Evolutionary conservation across 2,329 filamentous ascomycete genomes (phyloP).

Genomic region (Aureobasidium sp.): DNA sequence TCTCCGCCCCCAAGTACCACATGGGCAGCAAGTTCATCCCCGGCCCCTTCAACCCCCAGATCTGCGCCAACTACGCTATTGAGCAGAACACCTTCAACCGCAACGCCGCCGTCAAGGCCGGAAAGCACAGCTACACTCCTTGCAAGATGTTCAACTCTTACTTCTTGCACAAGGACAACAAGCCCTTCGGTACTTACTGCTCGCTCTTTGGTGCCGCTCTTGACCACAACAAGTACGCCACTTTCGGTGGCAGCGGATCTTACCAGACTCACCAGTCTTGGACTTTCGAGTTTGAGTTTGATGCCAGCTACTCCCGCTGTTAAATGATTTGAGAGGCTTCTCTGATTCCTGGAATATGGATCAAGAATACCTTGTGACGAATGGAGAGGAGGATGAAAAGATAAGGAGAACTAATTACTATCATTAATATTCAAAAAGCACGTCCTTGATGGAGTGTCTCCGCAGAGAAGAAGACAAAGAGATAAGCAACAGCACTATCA

Average conservation of each 20-base stretch:
- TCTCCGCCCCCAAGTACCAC: conserved; percentile 16
- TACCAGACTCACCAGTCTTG: conserved; percentile 16
- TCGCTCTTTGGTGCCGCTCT: conserved; percentile 21
- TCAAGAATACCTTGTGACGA: not conserved
- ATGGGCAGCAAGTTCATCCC: conserved; percentile 23
- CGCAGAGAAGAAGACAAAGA: too few relatives aligned
- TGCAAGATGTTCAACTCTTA: conserved; percentile 22
- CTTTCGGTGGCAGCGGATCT: conserved; percentile 13
- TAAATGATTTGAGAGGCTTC: not conserved
- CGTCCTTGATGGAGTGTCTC: not conserved
- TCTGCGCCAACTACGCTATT: conserved; percentile 23
- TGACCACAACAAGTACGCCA: conserved; percentile 15
- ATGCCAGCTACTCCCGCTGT: not conserved
- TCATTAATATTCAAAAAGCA: not conserved
- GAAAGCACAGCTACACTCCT: conserved; percentile 14
- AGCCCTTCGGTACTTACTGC: conserved; percentile 21
- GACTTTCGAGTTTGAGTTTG: conserved; percentile 11
- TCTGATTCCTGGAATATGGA: not conserved
- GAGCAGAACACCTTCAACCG: conserved; percentile 20
- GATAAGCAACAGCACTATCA: not conserved
- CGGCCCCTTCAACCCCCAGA: conserved; percentile 22
- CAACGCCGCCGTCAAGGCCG: conserved; percentile 15
- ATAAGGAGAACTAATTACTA: not conserved
- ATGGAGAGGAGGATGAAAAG: not conserved
- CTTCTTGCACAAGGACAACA: conserved; percentile 20